phyloP scores from a whole-genome alignment of 192 early-diverging fungal species.

The Dissophora globulifera region DNA sequence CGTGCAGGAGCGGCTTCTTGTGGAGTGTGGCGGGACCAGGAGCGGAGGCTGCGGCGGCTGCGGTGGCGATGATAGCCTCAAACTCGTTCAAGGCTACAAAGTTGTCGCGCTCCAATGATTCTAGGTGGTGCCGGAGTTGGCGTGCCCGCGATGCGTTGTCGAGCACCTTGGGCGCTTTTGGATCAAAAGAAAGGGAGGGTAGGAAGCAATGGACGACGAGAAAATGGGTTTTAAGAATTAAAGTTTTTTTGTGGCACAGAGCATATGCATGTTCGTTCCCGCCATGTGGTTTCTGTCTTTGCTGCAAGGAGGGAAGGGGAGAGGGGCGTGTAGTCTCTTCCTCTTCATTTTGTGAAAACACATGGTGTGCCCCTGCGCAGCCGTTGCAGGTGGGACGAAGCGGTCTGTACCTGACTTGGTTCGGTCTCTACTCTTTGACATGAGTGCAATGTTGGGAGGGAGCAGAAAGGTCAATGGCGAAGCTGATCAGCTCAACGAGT shows the following conservation, averaged over 20 bases:
- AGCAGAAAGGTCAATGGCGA: too few species aligned
- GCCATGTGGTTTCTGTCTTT: too few species aligned
- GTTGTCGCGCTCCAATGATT: conserved; percentile 58
- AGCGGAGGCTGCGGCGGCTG: conserved; percentile 26
- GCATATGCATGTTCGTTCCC: too few species aligned
- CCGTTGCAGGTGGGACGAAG: neutral
- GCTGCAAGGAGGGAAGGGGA: too few species aligned
- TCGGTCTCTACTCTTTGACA: neutral
- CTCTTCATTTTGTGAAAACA: too few species aligned
- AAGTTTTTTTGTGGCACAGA: too few species aligned
- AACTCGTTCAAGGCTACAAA: conserved; percentile 53
- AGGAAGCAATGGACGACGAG: too few species aligned
- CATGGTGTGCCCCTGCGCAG: too few species aligned
- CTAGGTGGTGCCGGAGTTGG: conserved; percentile 48
- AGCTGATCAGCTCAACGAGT: too few species aligned
- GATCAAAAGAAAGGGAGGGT: neutral
- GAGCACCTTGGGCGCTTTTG: conserved; percentile 2
- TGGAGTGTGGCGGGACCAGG: conserved; percentile 5
- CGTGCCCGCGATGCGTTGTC: conserved; percentile 7
- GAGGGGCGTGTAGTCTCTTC: too few species aligned
- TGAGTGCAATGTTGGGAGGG: too few species aligned
- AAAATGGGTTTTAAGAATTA: too few species aligned
- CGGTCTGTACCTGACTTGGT: conserved; percentile 2
- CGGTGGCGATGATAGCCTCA: conserved; percentile 52
- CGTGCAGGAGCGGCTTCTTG: neutral